Evolutionary conservation across 108 stramenopile species (phyloP), one percentile per base, ranked within the genome.

Genomic region (Fragilaria crotonensis): DNA sequence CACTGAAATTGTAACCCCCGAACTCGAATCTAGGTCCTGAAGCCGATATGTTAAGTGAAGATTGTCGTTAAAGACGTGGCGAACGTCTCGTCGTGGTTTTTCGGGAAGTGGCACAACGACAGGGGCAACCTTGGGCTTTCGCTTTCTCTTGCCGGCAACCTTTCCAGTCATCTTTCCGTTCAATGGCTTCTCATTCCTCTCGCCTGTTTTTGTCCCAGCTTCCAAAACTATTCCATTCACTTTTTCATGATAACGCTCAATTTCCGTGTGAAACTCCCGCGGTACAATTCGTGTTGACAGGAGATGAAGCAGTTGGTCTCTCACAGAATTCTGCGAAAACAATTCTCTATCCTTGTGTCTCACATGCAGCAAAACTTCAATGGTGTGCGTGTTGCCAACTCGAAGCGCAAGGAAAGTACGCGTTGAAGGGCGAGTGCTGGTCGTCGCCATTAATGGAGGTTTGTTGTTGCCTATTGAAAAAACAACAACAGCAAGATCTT

Each of bases 341-440:
- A 72, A 77, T 1, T 33, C 1, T 36, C 70, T 31, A 59, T 77
- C 76, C 22, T 25, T 21, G 33, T 48, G 59, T 17, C 72, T 59
- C n/a, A 77, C 60, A 41, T 77, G 70, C 18, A 74, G 32, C 5
- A 77, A 52, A 19, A 74, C 69, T 62, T 77, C 76, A 23, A 74
- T 58, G 36, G 73, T 71, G 46, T 73, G 76, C 19, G 41, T 48
- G 28, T 55, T 55, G 30, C 76, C 76, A 19, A 77, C 72, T 25
- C 72, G 64, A 7, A 77, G 57, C 32, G 73, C 76, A 32, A 74
- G 48, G 26, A 70, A 59, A 2, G 69, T 73, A 33, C 76, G 47
- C 26, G 76, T 74, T 3, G 25, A 21, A 2, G 45, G 19, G 2
- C 45, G 45, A 21, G 45, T 4, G n/a, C n/a, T n/a, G n/a, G n/a